Conservation (phyloP, 176 grass and related monocot species). For the Bolboschoenus planiculmis region DNA sequence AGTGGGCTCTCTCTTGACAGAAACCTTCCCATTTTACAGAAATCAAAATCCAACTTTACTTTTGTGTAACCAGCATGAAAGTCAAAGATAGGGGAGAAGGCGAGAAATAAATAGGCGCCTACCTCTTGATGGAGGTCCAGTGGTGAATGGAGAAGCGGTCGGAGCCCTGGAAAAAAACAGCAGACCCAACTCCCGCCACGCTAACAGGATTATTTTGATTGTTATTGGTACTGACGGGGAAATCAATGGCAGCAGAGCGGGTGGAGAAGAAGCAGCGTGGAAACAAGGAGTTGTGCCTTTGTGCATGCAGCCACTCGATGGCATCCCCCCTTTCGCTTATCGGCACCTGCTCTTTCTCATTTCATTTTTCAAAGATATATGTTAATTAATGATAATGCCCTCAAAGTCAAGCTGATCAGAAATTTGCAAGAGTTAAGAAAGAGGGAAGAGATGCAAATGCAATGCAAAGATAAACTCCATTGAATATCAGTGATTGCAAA, state of each 20-base stretch:
- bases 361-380: background rate
- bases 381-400: background rate
- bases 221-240: conserved; percentile 14
- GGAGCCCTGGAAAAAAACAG: conserved; percentile 61
- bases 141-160: conserved; percentile 49
- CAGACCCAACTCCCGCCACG: conserved; percentile 71
- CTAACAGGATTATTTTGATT: conserved; percentile 45
- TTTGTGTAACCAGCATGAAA: background rate
- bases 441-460: background rate
- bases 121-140: conserved; percentile 86
- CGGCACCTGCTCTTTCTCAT: conserved; percentile 45
- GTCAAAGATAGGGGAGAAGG: background rate
- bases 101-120: background rate
- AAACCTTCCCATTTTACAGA: conserved; percentile 40
- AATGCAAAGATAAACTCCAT: background rate
- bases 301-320: conserved; percentile 77
- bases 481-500: background rate
- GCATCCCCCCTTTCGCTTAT: conserved; percentile 65
- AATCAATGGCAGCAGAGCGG: conserved; percentile 9
- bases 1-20: conserved; percentile 65
- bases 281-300: conserved; percentile 24
- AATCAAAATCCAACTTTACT: background rate
- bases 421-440: background rate
- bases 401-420: background rate
- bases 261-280: conserved; percentile 78